Percentiles rank a stretch among this genome's conserved stretches.
These are phyloP conservation scores for Lasiosphaeria hispida DNA, from an alignment of 495 filamentous ascomycete genomes.

Conservation along the genomic window DNA sequence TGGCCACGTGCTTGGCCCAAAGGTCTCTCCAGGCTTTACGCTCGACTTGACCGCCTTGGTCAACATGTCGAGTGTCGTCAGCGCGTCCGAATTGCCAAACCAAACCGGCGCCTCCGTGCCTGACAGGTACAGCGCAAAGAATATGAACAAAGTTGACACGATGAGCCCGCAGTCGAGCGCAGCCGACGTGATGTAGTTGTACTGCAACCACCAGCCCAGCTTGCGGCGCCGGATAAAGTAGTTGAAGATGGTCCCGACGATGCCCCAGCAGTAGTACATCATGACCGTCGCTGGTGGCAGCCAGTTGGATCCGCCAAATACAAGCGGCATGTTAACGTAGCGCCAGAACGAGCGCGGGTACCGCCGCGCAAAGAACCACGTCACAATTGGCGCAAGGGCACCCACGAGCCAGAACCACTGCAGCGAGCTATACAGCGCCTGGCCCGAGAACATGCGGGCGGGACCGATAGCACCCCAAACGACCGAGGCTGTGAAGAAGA, in stretches of 20 bases:
- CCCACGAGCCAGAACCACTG: conserved; percentile 70
- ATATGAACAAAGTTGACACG: conserved; percentile 66
- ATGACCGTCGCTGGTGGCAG: conserved; percentile 66
- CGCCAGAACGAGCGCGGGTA: conserved; percentile 54
- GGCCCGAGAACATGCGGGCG: conserved; percentile 56
- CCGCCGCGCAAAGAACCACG: conserved; percentile 60
- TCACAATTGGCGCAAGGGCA: conserved; percentile 55
- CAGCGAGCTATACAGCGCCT: conserved; percentile 60
- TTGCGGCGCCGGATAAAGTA: conserved; percentile 59
- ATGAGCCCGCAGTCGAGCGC: conserved; percentile 68
- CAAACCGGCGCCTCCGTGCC: conserved; percentile 54
- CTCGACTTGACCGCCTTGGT: conserved; percentile 33
- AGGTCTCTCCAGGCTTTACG: conserved; percentile 39
- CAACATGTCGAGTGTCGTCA: conserved; percentile 39
- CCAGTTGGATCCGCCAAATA: conserved; percentile 61
- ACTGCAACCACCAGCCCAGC: conserved; percentile 73
- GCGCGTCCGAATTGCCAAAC: conserved; percentile 61
- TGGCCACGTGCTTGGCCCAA: conserved; percentile 46
- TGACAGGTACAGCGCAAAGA: conserved; percentile 62
- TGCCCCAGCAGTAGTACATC: conserved; percentile 68
- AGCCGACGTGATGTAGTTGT: conserved; percentile 75
- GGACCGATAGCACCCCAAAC: conserved; percentile 55
- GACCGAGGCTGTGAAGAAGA: conserved; percentile 61
- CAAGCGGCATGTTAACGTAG: conserved; percentile 63
- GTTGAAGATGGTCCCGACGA: conserved; percentile 66